Conservation (phyloP, 2,329 filamentous ascomycete genomes). For the Xylariales sp. region DNA sequence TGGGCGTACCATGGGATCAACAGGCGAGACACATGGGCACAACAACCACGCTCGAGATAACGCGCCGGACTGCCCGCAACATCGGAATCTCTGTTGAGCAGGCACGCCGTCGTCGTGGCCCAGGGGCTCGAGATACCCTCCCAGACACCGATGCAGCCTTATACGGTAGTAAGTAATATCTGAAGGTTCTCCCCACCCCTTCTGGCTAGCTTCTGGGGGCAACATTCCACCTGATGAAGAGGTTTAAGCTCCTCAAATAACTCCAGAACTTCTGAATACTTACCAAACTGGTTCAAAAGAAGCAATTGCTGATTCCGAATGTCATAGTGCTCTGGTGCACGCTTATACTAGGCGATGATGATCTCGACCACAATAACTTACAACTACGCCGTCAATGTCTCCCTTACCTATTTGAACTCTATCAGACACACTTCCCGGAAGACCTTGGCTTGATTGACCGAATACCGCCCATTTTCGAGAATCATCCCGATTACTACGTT, state of each 20-base stretch:
- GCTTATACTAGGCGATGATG: constrained; percentile 10
- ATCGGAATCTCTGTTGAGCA: constrained; percentile 57
- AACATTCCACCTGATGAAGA: too few species aligned
- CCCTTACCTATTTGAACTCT: constrained; percentile 8
- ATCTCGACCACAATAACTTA: constrained; percentile 1
- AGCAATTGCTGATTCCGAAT: too few species aligned
- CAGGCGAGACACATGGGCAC: constrained; percentile 39
- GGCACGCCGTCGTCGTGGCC: constrained; percentile 10
- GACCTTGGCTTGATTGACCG: constrained; percentile 10
- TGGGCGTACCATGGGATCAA: neutral
- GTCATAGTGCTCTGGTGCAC: constrained; percentile 13
- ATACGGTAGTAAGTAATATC: too few species aligned
- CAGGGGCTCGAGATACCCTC: neutral
- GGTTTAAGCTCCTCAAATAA: too few species aligned
- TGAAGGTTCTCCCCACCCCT: too few species aligned
- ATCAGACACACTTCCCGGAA: constrained; percentile 12
- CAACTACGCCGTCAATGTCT: constrained; percentile 6
- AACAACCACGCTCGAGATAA: constrained; percentile 48
- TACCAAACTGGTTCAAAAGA: too few species aligned
- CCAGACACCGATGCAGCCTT: constrained; percentile 11
- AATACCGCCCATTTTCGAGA: constrained; percentile 2
- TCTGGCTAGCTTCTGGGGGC: too few species aligned
- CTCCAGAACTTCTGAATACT: too few species aligned
- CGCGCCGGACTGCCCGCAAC: constrained; percentile 59
- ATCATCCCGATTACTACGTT: neutral